A percentile compares a stretch with the other conserved stretches of the same genome.
Conservation (phyloP, 139 green algal species). For the Volvox reticuliferus region DNA sequence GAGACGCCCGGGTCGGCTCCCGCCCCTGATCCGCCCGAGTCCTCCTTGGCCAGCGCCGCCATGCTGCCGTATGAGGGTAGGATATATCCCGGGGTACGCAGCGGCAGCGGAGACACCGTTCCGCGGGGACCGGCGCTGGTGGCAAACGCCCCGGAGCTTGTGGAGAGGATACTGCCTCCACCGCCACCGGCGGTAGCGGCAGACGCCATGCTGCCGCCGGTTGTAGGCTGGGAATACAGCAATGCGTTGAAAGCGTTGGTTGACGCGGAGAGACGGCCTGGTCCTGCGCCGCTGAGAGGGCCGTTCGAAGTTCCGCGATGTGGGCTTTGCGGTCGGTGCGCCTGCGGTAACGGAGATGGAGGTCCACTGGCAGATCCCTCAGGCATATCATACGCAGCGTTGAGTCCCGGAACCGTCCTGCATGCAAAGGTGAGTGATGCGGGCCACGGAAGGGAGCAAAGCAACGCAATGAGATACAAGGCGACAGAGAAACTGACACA, state of each 20-base stretch:
- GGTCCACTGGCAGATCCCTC: neutral
- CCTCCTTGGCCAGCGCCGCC: neutral
- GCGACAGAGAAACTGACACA: no score
- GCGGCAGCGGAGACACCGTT: neutral
- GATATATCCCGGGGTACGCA: neutral
- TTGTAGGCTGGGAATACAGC: neutral
- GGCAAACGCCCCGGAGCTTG: neutral
- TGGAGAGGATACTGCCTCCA: neutral
- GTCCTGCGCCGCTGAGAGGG: neutral
- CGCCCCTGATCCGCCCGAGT: neutral
- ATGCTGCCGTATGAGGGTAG: neutral
- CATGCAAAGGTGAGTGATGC: neutral
- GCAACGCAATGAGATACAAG: no score
- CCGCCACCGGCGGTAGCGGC: neutral
- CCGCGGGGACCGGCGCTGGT: neutral
- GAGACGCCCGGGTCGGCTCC: no score
- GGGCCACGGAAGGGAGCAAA: neutral
- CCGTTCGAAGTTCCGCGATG: neutral
- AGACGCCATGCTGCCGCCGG: neutral
- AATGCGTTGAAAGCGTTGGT: constrained; percentile 26
- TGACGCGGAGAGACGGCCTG: neutral
- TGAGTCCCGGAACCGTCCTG: constrained; percentile 42
- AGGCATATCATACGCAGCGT: constrained; percentile 12
- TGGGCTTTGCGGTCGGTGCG: neutral
- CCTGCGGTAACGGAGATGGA: neutral